Base-by-base conservation (phyloP, 139 green algal genomes). In the Tetraselmis striata region DNA sequence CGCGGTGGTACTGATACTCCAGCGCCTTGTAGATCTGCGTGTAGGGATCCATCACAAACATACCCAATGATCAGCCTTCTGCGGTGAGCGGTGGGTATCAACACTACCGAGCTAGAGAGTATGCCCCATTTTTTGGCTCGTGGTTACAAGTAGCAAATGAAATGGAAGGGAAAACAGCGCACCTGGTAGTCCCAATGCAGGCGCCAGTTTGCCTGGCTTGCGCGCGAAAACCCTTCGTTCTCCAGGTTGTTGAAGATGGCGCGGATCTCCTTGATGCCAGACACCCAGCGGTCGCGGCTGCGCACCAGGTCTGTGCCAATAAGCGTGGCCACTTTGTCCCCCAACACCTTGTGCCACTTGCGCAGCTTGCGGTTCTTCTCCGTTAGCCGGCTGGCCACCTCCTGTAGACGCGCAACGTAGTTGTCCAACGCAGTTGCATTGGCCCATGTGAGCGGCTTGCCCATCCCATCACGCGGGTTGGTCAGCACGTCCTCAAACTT, bases 101-200 rank as follows among this genome's bases (percentile, higher is more conserved):
- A n/a, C n/a, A n/a, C n/a, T n/a, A n/a, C n/a, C n/a, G n/a, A n/a
- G n/a, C n/a, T n/a, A n/a, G n/a, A n/a, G n/a, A n/a, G n/a, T n/a
- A n/a, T n/a, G n/a, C n/a, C n/a, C n/a, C n/a, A n/a, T n/a, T n/a
- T n/a, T n/a, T n/a, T n/a, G n/a, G n/a, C n/a, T n/a, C n/a, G n/a
- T n/a, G n/a, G n/a, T n/a, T n/a, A n/a, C n/a, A n/a, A n/a, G n/a
- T n/a, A n/a, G n/a, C n/a, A n/a, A n/a, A n/a, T n/a, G n/a, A n/a
- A n/a, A n/a, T n/a, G n/a, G n/a, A n/a, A n/a, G n/a, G n/a, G n/a
- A n/a, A n/a, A n/a, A n/a, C n/a, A n/a, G n/a, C n/a, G n/a, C n/a
- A n/a, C n/a, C 87, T 96, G 93, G 82, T 93, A 90, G 87, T 97
- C 93, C 93, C 93, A 97, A 83, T 95, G 91, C 83, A 94, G 87